Base-by-base conservation (phyloP, 495 filamentous ascomycete genomes). In the Penicillium angulare region DNA sequence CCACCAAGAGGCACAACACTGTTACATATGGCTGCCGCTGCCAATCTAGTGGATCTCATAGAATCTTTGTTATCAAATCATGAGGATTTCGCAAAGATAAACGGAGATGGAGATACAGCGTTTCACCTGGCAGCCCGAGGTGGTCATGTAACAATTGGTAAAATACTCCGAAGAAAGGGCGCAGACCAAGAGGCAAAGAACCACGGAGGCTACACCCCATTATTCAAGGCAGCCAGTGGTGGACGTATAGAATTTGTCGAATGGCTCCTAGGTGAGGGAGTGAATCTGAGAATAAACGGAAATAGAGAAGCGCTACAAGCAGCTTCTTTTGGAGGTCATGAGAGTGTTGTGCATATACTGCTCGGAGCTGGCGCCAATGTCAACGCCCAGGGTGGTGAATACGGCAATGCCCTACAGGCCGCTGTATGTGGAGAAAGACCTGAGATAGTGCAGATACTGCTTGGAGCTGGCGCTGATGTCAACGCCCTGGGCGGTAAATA, bases 361-460 rank as follows among this genome's bases (percentile, higher is more conserved):
- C 16, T 43, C 13, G 38, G 10, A 24, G 36, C 47, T 34, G 36
- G 26, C 23, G 38, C 47, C 12, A 22, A 48, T 24, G 47, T 42
- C n/a, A 42, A 43, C 29, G 45, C 45, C 3, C 33, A 48, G 3
- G 21, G 21, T 48, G 45, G 33, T 27, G 0, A 18, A 16, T 45
- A 15, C 22, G 52, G 47, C 32, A 55, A 39, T 47, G 47, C 53
- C 22, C 53, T 56, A 18, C 49, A 51, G 22, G 32, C 33, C 18
- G 47, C 53, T 32, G 39, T 31, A 26, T 17, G 7, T 23, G 2
- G 2, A 7, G 48, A 40, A 44, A 17, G 24, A 23, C 23, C 7
- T 27, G 47, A 55, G n/a, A 38, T 47, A 43, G 47, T 55, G 7
- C 39, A 33, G 16, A 35, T 55, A 9, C 24, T 55, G 13, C 41